A percentile compares a stretch with the other conserved stretches of the same genome.
These are phyloP conservation scores for Hypoxylon sp. DNA, from an alignment of 2,329 filamentous ascomycete genomes.

Conservation along the genomic window DNA sequence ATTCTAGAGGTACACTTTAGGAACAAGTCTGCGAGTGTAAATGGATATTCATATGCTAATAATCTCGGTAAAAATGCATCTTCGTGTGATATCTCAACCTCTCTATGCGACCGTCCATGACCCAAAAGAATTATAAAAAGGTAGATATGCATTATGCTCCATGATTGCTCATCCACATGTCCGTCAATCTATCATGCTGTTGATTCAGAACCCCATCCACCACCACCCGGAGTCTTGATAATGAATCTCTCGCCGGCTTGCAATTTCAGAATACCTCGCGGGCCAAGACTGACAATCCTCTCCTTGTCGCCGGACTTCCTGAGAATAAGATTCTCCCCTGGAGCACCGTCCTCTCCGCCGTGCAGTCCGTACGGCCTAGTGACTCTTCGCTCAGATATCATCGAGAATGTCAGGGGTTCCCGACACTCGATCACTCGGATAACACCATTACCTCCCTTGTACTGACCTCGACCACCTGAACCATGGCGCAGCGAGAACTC, in stretches of 20 bases:
- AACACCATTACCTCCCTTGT: slow-evolving; percentile 76
- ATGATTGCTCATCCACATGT: neutral
- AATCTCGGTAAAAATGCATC: neutral
- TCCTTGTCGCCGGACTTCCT: slow-evolving; percentile 43
- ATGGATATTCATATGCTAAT: neutral
- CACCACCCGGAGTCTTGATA: slow-evolving; percentile 73
- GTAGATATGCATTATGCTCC: neutral
- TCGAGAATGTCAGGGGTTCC: slow-evolving; percentile 77
- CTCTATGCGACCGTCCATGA: neutral
- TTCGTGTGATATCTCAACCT: slow-evolving; percentile 1
- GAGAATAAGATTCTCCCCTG: slow-evolving; percentile 79
- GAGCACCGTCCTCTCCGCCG: slow-evolving; percentile 76
- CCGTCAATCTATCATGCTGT: neutral
- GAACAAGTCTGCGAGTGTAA: neutral
- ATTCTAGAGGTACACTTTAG: neutral
- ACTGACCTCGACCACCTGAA: slow-evolving; percentile 72
- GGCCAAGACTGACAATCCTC: slow-evolving; percentile 68
- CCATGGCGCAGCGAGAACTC: slow-evolving; percentile 73
- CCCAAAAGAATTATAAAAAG: neutral
- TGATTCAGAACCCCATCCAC: slow-evolving; percentile 61
- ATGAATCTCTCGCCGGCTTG: slow-evolving; percentile 72
- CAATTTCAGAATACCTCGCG: slow-evolving; percentile 73
- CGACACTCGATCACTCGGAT: slow-evolving; percentile 80
- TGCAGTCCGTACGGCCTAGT: slow-evolving; percentile 79
- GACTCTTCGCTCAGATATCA: slow-evolving; percentile 79